Evolutionary conservation across 805 yeast species (phyloP).

Genomic region (Ogataea zsoltii): DNA sequence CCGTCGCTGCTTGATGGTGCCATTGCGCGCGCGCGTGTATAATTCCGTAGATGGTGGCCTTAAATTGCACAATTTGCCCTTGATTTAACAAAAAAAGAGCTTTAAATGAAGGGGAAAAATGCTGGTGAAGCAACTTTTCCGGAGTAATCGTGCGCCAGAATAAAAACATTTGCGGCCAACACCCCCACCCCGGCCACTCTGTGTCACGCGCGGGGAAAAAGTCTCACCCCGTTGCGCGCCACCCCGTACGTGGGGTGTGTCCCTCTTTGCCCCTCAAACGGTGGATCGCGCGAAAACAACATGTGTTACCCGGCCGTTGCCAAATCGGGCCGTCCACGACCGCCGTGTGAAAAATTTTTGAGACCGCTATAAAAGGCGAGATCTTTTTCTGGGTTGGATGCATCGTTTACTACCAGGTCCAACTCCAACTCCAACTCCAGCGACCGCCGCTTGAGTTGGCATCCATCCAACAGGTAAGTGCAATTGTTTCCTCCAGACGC

Average conservation of each 20-base stretch:
- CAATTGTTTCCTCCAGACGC: not conserved
- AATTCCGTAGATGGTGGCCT: no score
- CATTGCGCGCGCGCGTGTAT: no score
- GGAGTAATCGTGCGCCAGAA: not conserved
- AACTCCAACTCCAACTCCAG: no score
- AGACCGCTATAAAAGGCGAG: no score
- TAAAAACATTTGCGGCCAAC: not conserved
- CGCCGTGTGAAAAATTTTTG: no score
- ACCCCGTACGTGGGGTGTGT: not conserved
- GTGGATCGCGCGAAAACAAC: no score
- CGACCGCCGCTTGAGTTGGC: no score
- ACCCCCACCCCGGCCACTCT: not conserved
- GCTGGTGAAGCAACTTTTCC: not conserved
- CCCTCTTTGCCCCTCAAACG: not conserved
- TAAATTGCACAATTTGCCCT: not conserved
- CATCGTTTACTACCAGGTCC: no score
- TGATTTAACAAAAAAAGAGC: not conserved
- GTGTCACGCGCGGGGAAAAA: not conserved
- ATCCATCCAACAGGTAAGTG: no score
- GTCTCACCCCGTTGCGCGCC: not conserved
- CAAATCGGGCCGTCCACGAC: no score
- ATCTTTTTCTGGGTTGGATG: no score
- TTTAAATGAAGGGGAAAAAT: not conserved
- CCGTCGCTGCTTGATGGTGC: constrained; percentile 2
- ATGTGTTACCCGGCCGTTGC: not conserved